phyloP scores from a whole-genome alignment of 2,329 filamentous ascomycete genomes.

The Aphanoascus verrucosus region DNA sequence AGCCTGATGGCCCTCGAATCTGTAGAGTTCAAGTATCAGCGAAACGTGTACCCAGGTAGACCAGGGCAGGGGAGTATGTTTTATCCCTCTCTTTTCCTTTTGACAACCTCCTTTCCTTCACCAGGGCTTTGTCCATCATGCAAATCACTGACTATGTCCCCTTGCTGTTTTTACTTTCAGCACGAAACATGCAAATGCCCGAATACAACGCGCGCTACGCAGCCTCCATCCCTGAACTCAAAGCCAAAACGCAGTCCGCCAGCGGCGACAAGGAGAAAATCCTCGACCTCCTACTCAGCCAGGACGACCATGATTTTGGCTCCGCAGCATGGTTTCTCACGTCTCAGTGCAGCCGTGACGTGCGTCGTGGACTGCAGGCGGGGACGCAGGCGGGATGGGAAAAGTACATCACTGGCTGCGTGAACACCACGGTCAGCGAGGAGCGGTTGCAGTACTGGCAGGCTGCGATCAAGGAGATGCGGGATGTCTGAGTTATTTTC shows the following conservation, averaged over 20 bases:
- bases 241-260: conserved; percentile 24
- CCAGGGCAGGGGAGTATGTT: conserved; percentile 42
- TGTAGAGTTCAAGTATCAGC: conserved; percentile 58
- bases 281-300: conserved; percentile 40
- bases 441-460: conserved; percentile 43
- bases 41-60: conserved; percentile 47
- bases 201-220: conserved; percentile 48
- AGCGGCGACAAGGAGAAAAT: conserved; percentile 35
- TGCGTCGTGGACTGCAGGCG: conserved; percentile 37
- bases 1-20: conserved; percentile 63
- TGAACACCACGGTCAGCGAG: conserved; percentile 40
- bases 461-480: conserved; percentile 36
- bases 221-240: conserved; percentile 36
- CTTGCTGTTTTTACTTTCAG: conserved; percentile 15
- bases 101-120: no score
- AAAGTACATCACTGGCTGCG: conserved; percentile 45
- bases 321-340: conserved; percentile 52
- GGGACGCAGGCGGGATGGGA: conserved; percentile 43
- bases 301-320: conserved; percentile 45
- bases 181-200: conserved; percentile 54
- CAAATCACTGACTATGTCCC: neutral
- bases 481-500: neutral
- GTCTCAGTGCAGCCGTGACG: conserved; percentile 41
- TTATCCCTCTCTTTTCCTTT: no score
- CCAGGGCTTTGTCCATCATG: neutral